Percentiles rank a stretch among this genome's conserved stretches.
Conservation (phyloP, 202 grass and related monocot species). For the Miscanthus sacchariflorus region DNA sequence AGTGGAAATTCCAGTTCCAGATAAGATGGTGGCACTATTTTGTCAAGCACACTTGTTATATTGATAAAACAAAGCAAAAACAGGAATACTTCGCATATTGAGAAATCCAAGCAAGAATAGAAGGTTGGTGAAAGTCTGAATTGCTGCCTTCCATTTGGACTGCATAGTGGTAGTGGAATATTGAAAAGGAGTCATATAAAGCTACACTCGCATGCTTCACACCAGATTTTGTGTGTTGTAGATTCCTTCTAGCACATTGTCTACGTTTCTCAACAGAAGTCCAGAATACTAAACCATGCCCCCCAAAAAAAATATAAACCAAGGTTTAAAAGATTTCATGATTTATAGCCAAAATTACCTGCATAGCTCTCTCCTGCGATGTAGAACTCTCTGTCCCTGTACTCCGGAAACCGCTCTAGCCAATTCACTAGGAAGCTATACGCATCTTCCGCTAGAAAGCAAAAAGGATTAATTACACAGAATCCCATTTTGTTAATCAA, state of each 20-base stretch:
- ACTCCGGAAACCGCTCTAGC: conserved; percentile 67
- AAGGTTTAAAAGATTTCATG: background rate
- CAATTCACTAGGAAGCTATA: conserved; percentile 79
- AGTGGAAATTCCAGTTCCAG: conserved; percentile 12
- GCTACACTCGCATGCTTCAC: background rate
- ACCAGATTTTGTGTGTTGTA: conserved; percentile 6
- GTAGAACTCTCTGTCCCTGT: conserved; percentile 69
- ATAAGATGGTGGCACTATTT: conserved; percentile 30
- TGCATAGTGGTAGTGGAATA: conserved; percentile 10
- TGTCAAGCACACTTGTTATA: background rate
- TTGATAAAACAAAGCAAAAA: conserved; percentile 8
- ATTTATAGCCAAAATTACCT: conserved; percentile 56
- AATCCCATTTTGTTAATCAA: background rate
- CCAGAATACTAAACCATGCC: background rate
- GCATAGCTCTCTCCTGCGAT: conserved; percentile 92
- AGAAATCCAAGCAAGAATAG: conserved; percentile 25
- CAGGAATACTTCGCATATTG: background rate
- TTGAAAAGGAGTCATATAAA: conserved; percentile 22
- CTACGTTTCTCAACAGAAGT: background rate
- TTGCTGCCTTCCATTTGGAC: conserved; percentile 35
- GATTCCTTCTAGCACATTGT: background rate
- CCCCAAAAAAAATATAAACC: background rate
- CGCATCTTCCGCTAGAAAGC: conserved; percentile 60
- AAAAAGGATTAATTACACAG: background rate
- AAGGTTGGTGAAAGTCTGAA: conserved; percentile 5